These are phyloP conservation scores for Ilyonectria sp. DNA, from an alignment of 2,329 filamentous ascomycete species.

Conservation along the genomic window DNA sequence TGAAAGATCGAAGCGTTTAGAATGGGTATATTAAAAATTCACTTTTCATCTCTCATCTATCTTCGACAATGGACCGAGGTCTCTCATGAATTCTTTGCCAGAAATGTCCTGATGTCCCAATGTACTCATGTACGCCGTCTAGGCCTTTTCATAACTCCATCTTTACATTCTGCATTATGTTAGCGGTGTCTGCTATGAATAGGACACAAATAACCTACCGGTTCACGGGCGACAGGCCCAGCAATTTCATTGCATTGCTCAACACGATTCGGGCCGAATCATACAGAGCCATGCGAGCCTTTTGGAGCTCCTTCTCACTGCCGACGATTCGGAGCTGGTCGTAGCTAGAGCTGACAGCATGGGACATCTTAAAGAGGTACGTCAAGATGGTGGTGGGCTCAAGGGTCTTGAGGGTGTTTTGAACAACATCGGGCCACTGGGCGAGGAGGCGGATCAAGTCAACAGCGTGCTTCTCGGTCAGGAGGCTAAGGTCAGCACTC, in stretches of 20 bases:
- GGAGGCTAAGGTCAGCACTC: conserved; percentile 75
- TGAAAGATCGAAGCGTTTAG: conserved; percentile 14
- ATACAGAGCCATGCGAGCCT: conserved; percentile 81
- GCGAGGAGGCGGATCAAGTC: conserved; percentile 83
- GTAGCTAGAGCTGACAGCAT: conserved; percentile 84
- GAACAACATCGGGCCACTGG: conserved; percentile 88
- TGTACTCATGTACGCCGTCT: conserved; percentile 16
- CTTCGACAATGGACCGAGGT: conserved; percentile 23
- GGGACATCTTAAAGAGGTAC: conserved; percentile 90
- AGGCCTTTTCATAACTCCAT: conserved; percentile 6
- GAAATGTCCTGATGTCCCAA: conserved; percentile 18
- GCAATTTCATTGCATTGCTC: conserved; percentile 85
- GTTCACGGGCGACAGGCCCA: conserved; percentile 85
- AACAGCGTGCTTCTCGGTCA: conserved; percentile 80
- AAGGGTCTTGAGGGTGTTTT: conserved; percentile 87
- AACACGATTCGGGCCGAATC: conserved; percentile 82
- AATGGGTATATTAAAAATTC: conserved; percentile 48
- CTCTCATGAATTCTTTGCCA: conserved; percentile 27
- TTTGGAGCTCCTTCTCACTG: conserved; percentile 79
- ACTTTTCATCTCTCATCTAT: conserved; percentile 45
- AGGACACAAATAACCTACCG: conserved; percentile 46
- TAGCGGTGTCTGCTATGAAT: conserved; percentile 4
- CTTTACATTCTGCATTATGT: conserved; percentile 45
- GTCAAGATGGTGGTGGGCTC: conserved; percentile 74
- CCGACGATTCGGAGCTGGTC: conserved; percentile 88